Conservation (phyloP, 1,139 yeast genomes). For the Sugiyamaella castrensis region DNA sequence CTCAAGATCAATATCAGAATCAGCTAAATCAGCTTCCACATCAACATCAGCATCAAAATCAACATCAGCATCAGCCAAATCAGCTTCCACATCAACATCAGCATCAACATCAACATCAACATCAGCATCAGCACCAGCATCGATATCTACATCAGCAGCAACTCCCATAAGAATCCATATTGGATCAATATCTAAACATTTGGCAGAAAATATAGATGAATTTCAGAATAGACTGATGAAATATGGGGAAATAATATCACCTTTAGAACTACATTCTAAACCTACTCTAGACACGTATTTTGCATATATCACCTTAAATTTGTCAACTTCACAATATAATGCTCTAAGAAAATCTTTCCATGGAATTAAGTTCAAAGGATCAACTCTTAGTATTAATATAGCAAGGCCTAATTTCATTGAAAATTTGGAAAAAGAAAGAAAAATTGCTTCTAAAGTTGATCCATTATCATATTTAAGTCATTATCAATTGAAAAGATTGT, state of each 20-base stretch:
- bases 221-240: slow-evolving; percentile 49
- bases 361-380: slow-evolving; percentile 74
- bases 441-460: slow-evolving; percentile 36
- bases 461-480: slow-evolving; percentile 38
- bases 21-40: background rate
- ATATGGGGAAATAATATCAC: slow-evolving; percentile 47
- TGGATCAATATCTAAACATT: slow-evolving; percentile 59
- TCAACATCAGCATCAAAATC: background rate
- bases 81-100: no score
- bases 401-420: slow-evolving; percentile 48
- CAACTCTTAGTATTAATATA: slow-evolving; percentile 52
- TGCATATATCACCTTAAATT: slow-evolving; percentile 62
- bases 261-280: slow-evolving; percentile 52
- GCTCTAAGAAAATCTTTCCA: slow-evolving; percentile 57
- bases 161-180: slow-evolving; percentile 52
- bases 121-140: background rate
- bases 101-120: no score
- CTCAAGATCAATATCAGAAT: background rate
- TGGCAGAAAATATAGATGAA: slow-evolving; percentile 46
- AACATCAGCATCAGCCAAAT: no score
- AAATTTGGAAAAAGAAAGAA: slow-evolving; percentile 45
- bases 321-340: slow-evolving; percentile 46
- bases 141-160: background rate
- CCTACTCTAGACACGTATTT: slow-evolving; percentile 51
- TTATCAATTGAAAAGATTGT: slow-evolving; percentile 43